Base-by-base conservation (phyloP, 108 stramenopile genomes). In the Cyclostephanos tholiformis region DNA sequence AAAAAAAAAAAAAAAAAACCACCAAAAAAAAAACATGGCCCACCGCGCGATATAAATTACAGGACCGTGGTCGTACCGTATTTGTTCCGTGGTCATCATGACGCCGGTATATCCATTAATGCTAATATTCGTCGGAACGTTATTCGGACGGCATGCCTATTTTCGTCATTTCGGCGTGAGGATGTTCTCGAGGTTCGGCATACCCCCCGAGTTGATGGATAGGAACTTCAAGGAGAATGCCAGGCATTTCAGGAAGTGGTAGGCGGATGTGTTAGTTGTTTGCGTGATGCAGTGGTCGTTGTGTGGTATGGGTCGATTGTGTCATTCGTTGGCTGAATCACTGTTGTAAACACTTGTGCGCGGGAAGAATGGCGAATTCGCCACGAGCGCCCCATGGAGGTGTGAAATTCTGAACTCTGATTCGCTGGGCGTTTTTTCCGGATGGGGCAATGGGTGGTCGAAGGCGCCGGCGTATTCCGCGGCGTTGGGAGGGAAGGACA, bases 141-240 rank as follows among this genome's bases (percentile, higher is more conserved):
- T 89, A 1, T 92, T 91, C 83, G 92, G 95, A 16, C 62, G 95
- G 51, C 95, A 95, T 70, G 79, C 79, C 30, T 95, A 95, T 59
- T 95, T 95, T 66, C 82, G 89, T 23, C 89, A 90, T 68, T 95
- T 95, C 79, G 85, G 88, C 32, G 95, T 95, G 51, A 93, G 89
- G 75, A 95, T 95, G 89, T 92, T 89, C 67, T 83, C 75, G 63
- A 72, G 95, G 22, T 95, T 95, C 80, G 95, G 95, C 4, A 85
- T 95, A 26, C 95, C 94, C 3, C 90, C 91, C 11, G 91, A 91
- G 55, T 77, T 92, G 72, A 84, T 91, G 74, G 91, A 91, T 72
- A 80, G 77, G 56, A 75, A 77, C 20, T 91, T 71, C 79, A 80
- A 89, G 32, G 61, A 72, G 56, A 89, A 84, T 43, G 82, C 88